These are phyloP conservation scores for Calocybe gambosa DNA, from an alignment of 1,284 basidiomycete genomes.

Conservation along the genomic window DNA sequence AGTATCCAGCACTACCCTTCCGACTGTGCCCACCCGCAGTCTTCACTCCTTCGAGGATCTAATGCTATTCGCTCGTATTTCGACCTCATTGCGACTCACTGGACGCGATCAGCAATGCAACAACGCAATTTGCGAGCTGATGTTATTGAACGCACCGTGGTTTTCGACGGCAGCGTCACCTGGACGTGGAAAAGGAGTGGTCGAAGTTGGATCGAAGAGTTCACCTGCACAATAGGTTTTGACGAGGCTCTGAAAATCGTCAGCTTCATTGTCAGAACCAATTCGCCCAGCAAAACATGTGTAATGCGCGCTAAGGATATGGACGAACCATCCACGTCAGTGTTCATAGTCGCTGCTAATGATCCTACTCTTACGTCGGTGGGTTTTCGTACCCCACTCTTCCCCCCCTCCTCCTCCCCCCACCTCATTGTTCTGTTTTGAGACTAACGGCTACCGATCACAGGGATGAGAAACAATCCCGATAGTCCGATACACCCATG, in stretches of 20 bases:
- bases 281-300: slow-evolving; percentile 32
- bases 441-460: neutral
- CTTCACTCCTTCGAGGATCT: slow-evolving; percentile 30
- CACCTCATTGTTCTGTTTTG: neutral
- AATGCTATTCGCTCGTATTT: slow-evolving; percentile 43
- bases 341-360: neutral
- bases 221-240: slow-evolving; percentile 36
- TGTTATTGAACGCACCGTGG: slow-evolving; percentile 21
- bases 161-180: slow-evolving; percentile 29
- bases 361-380: neutral
- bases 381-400: neutral
- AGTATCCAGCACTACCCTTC: slow-evolving; percentile 34
- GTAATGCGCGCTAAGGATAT: slow-evolving; percentile 37
- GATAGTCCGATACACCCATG: neutral
- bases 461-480: neutral
- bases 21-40: slow-evolving; percentile 25
- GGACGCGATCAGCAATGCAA: slow-evolving; percentile 27
- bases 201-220: slow-evolving; percentile 34
- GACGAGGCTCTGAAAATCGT: slow-evolving; percentile 36
- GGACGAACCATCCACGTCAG: slow-evolving; percentile 12
- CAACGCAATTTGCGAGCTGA: slow-evolving; percentile 19
- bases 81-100: slow-evolving; percentile 38
- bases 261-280: slow-evolving; percentile 31
- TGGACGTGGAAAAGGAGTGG: slow-evolving; percentile 40
- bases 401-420: neutral